Percentiles rank a stretch among this genome's conserved stretches.
These are phyloP conservation scores for Hydnomerulius pinastri DNA, from an alignment of 768 basidiomycete genomes.

Conservation along the genomic window DNA sequence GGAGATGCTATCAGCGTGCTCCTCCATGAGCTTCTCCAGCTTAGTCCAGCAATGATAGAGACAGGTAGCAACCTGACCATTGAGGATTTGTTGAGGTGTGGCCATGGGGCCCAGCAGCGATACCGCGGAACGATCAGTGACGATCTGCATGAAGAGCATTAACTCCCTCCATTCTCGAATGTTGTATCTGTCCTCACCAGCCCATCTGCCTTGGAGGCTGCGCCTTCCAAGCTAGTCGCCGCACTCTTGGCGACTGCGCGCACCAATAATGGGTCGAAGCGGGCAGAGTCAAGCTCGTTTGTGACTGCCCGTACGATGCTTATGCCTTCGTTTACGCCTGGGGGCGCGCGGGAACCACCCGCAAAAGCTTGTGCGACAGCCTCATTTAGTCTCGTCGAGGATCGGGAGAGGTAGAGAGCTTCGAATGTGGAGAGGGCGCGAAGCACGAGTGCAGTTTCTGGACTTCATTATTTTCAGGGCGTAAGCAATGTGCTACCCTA, in stretches of 20 bases:
- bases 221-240: conserved; percentile 65
- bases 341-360: conserved; percentile 67
- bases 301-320: conserved; percentile 74
- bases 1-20: conserved; percentile 64
- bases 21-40: conserved; percentile 63
- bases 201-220: conserved; percentile 62
- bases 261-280: conserved; percentile 85
- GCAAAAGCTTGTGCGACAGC: conserved; percentile 74
- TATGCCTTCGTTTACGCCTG: conserved; percentile 74
- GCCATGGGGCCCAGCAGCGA: conserved; percentile 75
- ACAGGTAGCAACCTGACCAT: conserved; percentile 77
- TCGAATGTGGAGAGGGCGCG: conserved; percentile 85
- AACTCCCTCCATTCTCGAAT: neutral
- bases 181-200: conserved; percentile 47
- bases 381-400: conserved; percentile 83
- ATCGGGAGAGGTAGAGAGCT: conserved; percentile 83
- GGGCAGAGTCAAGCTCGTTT: conserved; percentile 81
- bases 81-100: conserved; percentile 75
- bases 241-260: conserved; percentile 77
- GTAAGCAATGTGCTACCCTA: conserved; percentile 2
- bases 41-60: conserved; percentile 76
- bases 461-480: conserved; percentile 44
- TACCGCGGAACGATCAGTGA: conserved; percentile 76
- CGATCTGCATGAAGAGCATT: conserved; percentile 51
- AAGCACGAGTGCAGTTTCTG: conserved; percentile 88